Conservation (phyloP, 352 stramenopile species). For the Plasmopara muralis region DNA sequence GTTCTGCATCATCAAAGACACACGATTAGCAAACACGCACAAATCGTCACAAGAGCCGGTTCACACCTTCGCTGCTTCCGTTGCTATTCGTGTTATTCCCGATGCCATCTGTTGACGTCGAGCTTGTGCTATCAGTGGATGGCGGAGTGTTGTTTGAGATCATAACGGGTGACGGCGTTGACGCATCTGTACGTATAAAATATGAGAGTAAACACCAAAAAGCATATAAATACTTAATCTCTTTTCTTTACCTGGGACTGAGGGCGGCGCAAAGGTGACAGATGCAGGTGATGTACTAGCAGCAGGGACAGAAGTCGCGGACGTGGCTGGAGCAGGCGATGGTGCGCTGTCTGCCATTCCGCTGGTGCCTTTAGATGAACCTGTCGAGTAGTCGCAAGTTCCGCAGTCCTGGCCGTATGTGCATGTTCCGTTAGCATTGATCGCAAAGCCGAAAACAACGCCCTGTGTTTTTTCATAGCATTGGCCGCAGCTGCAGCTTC, state of each 20-base stretch:
- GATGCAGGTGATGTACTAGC: constrained; percentile 1
- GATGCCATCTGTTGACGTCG: constrained; percentile 6
- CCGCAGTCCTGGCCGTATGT: constrained; percentile 29
- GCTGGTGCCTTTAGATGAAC: constrained; percentile 1
- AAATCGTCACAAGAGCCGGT: not conserved
- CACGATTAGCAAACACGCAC: not conserved
- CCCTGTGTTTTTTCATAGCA: constrained; percentile 33
- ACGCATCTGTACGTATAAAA: constrained; percentile 5
- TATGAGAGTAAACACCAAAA: constrained; percentile 1
- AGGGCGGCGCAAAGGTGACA: constrained; percentile 3
- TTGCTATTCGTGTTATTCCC: constrained; percentile 7
- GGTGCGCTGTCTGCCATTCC: constrained; percentile 4
- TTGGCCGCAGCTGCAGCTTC: constrained; percentile 30
- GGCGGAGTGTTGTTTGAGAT: constrained; percentile 6
- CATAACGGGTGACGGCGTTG: constrained; percentile 6
- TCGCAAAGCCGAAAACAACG: constrained; percentile 22
- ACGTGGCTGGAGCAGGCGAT: constrained; percentile 2
- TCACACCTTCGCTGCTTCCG: constrained; percentile 7
- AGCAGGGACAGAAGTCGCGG: not conserved
- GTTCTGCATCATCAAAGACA: constrained; percentile 6
- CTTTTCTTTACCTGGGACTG: constrained; percentile 11
- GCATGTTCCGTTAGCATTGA: constrained; percentile 22
- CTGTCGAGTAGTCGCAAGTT: constrained; percentile 15
- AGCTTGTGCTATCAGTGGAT: constrained; percentile 9
- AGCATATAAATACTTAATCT: constrained; percentile 1